These are phyloP conservation scores for Adansonia madagascariensis DNA, from an alignment of 441 rosid genomes.

Conservation along the genomic window DNA sequence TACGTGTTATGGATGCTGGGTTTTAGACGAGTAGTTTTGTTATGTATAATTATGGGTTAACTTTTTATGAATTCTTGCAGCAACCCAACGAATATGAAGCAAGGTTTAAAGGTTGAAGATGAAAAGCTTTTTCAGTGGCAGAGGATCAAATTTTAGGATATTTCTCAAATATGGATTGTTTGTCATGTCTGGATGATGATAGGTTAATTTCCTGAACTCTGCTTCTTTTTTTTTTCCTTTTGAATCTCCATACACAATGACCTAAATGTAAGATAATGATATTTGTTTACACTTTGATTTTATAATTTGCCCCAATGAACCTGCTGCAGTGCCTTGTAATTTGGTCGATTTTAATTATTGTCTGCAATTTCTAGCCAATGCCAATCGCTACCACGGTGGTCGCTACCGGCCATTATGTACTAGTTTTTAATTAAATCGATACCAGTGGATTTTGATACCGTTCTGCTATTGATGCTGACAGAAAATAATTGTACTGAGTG, in stretches of 20 bases:
- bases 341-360: neutral
- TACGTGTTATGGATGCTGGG: neutral
- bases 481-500: no score
- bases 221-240: neutral
- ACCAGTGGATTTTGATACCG: no score
- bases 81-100: slow-evolving; percentile 67
- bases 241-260: neutral
- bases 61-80: slow-evolving; percentile 41
- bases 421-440: no score
- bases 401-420: no score
- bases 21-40: neutral
- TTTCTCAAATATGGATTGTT: neutral
- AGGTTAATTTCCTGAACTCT: neutral
- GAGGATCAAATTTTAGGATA: neutral
- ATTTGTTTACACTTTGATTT: neutral
- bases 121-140: slow-evolving; percentile 6
- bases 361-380: neutral
- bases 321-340: neutral
- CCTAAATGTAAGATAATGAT: neutral
- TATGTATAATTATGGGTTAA: neutral
- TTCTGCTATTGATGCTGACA: no score
- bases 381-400: neutral
- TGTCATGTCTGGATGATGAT: neutral
- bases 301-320: neutral
- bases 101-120: slow-evolving; percentile 49